These are phyloP conservation scores for Fragilaria crotonensis DNA, from an alignment of 108 stramenopile genomes.

Conservation along the genomic window DNA sequence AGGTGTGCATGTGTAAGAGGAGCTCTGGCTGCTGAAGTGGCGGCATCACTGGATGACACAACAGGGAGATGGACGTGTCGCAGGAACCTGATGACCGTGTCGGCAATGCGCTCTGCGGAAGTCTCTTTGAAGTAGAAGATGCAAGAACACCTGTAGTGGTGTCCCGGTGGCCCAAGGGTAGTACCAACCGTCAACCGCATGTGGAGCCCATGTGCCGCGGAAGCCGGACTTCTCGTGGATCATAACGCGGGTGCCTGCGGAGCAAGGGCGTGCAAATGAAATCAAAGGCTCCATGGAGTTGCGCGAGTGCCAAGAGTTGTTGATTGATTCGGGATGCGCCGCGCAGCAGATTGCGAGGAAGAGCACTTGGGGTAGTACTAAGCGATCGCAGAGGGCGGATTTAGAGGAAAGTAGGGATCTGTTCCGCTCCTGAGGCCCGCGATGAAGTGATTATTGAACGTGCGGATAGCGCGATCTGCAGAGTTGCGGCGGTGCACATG, in stretches of 20 bases:
- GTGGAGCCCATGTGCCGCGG: slow-evolving; percentile 14
- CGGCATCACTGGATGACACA: background rate
- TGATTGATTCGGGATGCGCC: no score
- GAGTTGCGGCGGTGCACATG: slow-evolving; percentile 8
- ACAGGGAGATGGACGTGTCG: background rate
- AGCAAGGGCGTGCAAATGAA: no score
- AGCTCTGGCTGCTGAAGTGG: background rate
- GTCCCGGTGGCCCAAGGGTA: slow-evolving; percentile 31
- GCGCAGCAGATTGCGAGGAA: no score
- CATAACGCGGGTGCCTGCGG: no score
- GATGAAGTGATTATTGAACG: no score
- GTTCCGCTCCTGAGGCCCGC: slow-evolving; percentile 2
- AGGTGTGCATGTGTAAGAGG: no score
- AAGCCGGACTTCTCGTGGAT: no score
- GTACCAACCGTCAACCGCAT: slow-evolving; percentile 34
- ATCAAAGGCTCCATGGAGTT: no score
- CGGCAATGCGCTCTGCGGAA: slow-evolving; percentile 13
- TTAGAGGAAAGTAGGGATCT: slow-evolving; percentile 10
- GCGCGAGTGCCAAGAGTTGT: no score
- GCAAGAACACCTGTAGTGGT: slow-evolving; percentile 33
- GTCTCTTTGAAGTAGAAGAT: slow-evolving; percentile 15
- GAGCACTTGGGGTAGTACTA: no score
- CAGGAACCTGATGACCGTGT: slow-evolving; percentile 28
- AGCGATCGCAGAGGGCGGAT: no score
- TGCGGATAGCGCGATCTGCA: slow-evolving; percentile 7